Evolutionary conservation across 78 protist species (phyloP).

Genomic region (Dictyostelium firmibasis): DNA sequence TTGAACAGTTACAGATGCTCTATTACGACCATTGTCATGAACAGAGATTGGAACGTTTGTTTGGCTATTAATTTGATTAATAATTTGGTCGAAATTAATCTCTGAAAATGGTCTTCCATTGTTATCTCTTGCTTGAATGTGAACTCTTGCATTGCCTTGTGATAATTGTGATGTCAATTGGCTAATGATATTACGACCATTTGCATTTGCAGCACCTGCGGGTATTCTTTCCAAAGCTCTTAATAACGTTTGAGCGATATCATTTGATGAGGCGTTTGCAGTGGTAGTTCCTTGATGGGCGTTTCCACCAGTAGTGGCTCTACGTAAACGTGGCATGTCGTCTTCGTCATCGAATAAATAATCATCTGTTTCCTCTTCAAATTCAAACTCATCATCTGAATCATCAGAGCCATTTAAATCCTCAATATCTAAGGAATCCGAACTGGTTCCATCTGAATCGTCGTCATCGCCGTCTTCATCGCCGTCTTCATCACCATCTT

Average conservation of each 20-base stretch:
- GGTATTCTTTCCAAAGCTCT: neutral
- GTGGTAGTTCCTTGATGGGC: neutral
- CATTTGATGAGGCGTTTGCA: neutral
- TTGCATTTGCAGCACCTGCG: neutral
- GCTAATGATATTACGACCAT: neutral
- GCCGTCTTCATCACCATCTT: neutral
- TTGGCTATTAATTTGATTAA: neutral
- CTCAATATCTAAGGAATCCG: neutral
- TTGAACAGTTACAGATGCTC: neutral
- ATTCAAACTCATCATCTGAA: neutral
- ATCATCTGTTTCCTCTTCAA: neutral
- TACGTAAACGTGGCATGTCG: constrained; percentile 9
- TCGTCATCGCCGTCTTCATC: neutral
- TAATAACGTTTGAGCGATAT: neutral
- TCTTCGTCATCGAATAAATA: constrained; percentile 4
- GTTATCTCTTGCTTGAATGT: neutral
- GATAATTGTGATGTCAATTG: neutral
- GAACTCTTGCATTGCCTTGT: neutral
- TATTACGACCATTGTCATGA: neutral
- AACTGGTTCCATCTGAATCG: neutral
- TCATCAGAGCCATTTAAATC: neutral
- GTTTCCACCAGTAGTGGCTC: neutral
- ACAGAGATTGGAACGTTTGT: neutral
- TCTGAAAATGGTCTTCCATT: neutral
- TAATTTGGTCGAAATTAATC: neutral